Base-by-base conservation (phyloP, 2,329 filamentous ascomycete genomes). In the Penicillium sp. region DNA sequence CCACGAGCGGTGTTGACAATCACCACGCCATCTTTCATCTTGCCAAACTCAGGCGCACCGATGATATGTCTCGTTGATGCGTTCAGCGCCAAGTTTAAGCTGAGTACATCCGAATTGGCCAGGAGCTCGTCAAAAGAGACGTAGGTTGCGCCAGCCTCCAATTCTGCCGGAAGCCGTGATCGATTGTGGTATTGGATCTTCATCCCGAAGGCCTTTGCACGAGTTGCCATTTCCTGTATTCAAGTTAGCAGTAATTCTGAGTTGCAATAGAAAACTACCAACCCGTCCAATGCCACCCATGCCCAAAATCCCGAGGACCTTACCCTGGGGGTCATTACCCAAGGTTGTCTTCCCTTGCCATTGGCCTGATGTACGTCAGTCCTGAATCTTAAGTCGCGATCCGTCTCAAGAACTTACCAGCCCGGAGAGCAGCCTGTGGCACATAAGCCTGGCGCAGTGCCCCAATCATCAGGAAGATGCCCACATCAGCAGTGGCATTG, bases 261-360 rank as follows among this genome's bases (percentile, higher is more conserved):
- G n/a, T 14, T n/a, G 3, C 6, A n/a, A 1, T 6, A 18, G 3
- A 6, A 2, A 15, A 15, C 11, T 32, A 49, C 60, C 50, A 59
- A 70, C 68, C 42, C 64, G 55, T 38, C 68, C 68, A 30, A 71
- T 70, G 27, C 68, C 68, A 14, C 68, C 68, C 68, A 71, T 71
- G 2, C 68, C 68, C 13, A 71, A 52, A 34, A 71, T 70, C 3
- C 68, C 68, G 3, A 71, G 57, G 12, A 62, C 53, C 44, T 70
- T 71, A n/a, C 58, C 60, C 44, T 63, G 57, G 18, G 68, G 68
- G 44, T 71, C 68, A 44, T 62, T 62, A n/a, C 68, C 68, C 5
- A 70, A 50, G 10, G 50, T 53, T n/a, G 63, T 56, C 23, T 64
- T 54, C 10, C 68, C 68, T 30, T 59, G 60, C 66, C 66, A 71